Conservation (phyloP, 108 stramenopile genomes). For the Aurantiochytrium sp. region DNA sequence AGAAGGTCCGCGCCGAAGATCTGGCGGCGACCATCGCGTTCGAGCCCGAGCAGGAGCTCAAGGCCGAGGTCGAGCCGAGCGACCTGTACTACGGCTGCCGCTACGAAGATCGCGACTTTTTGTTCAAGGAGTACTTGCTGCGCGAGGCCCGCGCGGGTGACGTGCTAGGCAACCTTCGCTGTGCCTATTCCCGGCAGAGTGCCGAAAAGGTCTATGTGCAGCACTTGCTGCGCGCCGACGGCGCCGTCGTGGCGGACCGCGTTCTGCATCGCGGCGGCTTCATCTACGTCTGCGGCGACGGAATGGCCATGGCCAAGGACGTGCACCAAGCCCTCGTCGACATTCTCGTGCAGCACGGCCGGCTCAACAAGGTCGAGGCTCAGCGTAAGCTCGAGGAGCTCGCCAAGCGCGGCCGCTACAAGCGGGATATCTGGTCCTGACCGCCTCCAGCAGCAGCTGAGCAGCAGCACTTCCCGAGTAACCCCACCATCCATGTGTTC, state of each 20-base stretch:
- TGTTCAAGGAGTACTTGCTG: conserved; percentile 79
- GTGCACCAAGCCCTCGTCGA: conserved; percentile 69
- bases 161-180: conserved; percentile 65
- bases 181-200: conserved; percentile 82
- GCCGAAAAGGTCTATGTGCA: conserved; percentile 79
- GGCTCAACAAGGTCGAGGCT: not conserved
- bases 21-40: conserved; percentile 49
- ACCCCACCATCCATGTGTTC: too few species aligned
- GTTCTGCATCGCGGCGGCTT: conserved; percentile 36
- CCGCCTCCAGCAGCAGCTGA: not conserved
- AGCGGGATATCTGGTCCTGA: conserved; percentile 30
- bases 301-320: conserved; percentile 80
- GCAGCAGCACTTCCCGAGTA: too few species aligned
- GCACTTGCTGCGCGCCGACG: conserved; percentile 49
- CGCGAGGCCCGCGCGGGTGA: conserved; percentile 54
- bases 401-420: not conserved
- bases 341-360: not conserved
- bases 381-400: not conserved
- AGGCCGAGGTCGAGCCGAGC: conserved; percentile 61
- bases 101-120: conserved; percentile 75
- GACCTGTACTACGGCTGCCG: conserved; percentile 92
- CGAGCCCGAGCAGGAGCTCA: conserved; percentile 57
- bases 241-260: conserved; percentile 47
- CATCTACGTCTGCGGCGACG: conserved; percentile 84
- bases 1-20: conserved; percentile 72